Conservation (phyloP, 1,284 basidiomycete genomes). For the Waitea zeae region DNA sequence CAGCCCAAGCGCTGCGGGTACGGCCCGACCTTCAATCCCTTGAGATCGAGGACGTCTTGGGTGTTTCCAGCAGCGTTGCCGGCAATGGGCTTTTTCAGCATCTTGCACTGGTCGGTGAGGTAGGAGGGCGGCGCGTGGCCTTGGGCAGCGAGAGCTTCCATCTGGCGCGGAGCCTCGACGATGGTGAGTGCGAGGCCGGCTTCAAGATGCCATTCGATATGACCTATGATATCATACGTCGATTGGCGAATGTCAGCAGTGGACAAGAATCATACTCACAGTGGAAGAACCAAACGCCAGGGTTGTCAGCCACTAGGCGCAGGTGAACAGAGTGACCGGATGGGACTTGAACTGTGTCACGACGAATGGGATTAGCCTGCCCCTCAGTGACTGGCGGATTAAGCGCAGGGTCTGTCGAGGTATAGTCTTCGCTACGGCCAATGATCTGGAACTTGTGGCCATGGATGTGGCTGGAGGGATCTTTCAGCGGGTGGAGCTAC, state of each 20-base stretch:
- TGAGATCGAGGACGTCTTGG: conserved; percentile 40
- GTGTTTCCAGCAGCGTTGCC: conserved; percentile 69
- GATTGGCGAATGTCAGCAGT: background rate
- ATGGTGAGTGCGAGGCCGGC: conserved; percentile 65
- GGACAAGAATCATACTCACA: conserved; percentile 25
- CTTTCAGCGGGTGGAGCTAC: background rate
- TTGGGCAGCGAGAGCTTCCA: conserved; percentile 25
- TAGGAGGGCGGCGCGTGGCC: conserved; percentile 25
- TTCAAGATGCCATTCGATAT: conserved; percentile 73
- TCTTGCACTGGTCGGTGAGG: conserved; percentile 56
- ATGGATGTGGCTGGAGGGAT: conserved; percentile 45
- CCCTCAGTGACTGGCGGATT: conserved; percentile 71
- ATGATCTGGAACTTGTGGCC: conserved; percentile 76
- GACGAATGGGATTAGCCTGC: conserved; percentile 70
- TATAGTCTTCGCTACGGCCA: conserved; percentile 52
- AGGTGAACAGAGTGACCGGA: conserved; percentile 42
- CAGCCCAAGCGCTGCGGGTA: conserved; percentile 62
- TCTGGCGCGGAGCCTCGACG: conserved; percentile 55
- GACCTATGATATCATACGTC: conserved; percentile 23
- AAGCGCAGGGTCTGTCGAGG: conserved; percentile 56
- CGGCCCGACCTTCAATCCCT: conserved; percentile 46
- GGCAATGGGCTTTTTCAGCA: conserved; percentile 34
- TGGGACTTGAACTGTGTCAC: conserved; percentile 63
- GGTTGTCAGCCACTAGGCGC: conserved; percentile 63
- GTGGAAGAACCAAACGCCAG: conserved; percentile 72